Evolutionary conservation across 257 asterid species (phyloP).

Genomic region (Nicotiana benthamiana): DNA sequence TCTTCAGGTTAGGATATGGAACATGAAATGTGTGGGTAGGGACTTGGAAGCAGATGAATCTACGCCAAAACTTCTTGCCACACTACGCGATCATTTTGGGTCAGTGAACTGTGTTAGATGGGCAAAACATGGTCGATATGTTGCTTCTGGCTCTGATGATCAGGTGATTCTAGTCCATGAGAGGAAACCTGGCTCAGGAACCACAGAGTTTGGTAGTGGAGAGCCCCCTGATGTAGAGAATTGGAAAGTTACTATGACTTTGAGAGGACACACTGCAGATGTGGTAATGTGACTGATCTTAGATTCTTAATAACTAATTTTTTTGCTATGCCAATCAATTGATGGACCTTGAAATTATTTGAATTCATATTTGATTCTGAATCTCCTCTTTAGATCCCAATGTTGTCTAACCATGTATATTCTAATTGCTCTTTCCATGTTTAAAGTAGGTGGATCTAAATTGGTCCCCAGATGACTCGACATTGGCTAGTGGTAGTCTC

Average conservation of each 20-base stretch:
- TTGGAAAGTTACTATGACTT: conserved; percentile 90
- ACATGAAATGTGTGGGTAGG: conserved; percentile 70
- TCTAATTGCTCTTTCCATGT: conserved; percentile 51
- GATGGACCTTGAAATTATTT: neutral
- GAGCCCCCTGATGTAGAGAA: conserved; percentile 98
- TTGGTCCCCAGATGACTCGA: conserved; percentile 98
- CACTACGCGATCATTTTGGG: conserved; percentile 91
- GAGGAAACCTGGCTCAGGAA: conserved; percentile 94
- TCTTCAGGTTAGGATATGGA: conserved; percentile 91
- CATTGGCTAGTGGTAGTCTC: conserved; percentile 89
- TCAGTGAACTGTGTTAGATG: conserved; percentile 98
- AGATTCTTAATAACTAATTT: neutral
- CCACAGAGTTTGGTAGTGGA: conserved; percentile 94
- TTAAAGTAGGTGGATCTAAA: conserved; percentile 98
- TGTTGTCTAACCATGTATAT: conserved; percentile 11
- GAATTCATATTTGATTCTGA: neutral
- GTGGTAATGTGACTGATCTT: conserved; percentile 57
- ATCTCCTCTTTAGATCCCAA: conserved; percentile 1
- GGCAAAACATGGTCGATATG: conserved; percentile 90
- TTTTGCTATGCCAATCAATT: neutral
- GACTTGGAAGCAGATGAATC: conserved; percentile 54
- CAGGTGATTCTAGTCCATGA: conserved; percentile 93
- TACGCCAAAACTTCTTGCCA: conserved; percentile 73
- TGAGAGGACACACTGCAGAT: conserved; percentile 98
- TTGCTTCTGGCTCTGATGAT: conserved; percentile 98